Conservation (phyloP, 192 early-diverging fungal genomes). For the Backusella tarrabulga region DNA sequence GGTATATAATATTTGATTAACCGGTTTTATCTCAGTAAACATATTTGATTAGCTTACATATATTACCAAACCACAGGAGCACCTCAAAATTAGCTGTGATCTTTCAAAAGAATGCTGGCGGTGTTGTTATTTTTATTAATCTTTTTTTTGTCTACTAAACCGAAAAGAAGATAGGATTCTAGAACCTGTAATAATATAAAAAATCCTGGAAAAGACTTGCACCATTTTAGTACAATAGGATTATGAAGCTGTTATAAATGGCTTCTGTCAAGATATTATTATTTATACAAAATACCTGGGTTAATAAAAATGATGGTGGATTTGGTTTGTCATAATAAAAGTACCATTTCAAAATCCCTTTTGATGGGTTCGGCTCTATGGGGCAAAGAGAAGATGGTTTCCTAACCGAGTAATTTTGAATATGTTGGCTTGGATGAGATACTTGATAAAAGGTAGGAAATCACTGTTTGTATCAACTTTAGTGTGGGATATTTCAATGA, state of each 20-base stretch:
- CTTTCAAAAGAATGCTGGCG: neutral
- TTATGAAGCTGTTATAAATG: neutral
- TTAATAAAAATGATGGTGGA: neutral
- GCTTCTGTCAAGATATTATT: neutral
- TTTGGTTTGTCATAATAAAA: neutral
- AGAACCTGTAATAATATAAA: neutral
- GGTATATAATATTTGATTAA: neutral
- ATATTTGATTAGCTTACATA: neutral
- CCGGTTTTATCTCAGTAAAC: neutral
- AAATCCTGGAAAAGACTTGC: neutral
- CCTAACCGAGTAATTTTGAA: neutral
- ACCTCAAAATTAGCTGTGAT: neutral
- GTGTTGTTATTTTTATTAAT: neutral
- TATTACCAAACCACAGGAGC: neutral
- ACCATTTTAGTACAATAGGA: neutral
- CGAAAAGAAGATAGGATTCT: neutral
- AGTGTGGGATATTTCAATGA: too few species aligned
- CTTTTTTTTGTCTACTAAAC: neutral
- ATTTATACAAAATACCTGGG: neutral
- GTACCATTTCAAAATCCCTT: neutral
- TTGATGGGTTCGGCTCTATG: neutral
- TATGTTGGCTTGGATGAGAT: too few species aligned
- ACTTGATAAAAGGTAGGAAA: too few species aligned
- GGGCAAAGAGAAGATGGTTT: neutral
- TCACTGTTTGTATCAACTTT: too few species aligned